These are phyloP conservation scores for Cicer cuneatum DNA, from an alignment of 306 rosid genomes.

Conservation along the genomic window DNA sequence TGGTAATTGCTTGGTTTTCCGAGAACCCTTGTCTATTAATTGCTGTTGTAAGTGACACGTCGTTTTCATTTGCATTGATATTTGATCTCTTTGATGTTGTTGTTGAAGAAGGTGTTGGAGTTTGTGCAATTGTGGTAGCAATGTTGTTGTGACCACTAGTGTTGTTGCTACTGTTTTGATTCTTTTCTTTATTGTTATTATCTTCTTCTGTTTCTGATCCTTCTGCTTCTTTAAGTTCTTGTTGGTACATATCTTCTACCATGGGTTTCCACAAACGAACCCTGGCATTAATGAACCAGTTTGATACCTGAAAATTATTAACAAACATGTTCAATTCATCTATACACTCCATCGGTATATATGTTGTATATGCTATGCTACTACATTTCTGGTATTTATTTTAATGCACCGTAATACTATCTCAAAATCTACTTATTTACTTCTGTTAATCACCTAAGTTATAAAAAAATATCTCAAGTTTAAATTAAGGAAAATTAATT, in stretches of 20 bases:
- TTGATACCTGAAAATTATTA: conserved; percentile 70
- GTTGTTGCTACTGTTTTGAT: conserved; percentile 53
- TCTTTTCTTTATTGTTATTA: conserved; percentile 44
- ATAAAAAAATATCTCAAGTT: too few species aligned
- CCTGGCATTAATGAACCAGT: conserved; percentile 99
- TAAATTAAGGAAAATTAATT: too few species aligned
- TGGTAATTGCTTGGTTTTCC: conserved; percentile 62
- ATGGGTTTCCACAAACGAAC: conserved; percentile 99
- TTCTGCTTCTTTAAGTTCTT: conserved; percentile 75
- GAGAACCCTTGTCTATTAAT: conserved; percentile 65
- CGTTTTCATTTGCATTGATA: conserved; percentile 65
- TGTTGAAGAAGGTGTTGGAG: conserved; percentile 44
- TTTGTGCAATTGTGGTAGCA: conserved; percentile 41
- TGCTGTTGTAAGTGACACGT: conserved; percentile 73
- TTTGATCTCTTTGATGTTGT: conserved; percentile 62
- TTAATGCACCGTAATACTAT: background rate
- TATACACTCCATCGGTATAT: background rate
- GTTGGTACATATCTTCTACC: conserved; percentile 99
- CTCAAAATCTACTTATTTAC: too few species aligned
- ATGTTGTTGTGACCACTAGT: conserved; percentile 53
- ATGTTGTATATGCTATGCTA: too few species aligned
- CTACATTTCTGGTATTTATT: background rate
- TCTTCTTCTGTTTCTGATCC: conserved; percentile 24
- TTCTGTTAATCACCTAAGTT: too few species aligned
- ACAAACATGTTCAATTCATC: too few species aligned